Conservation (phyloP, 2,329 filamentous ascomycete genomes). For the Colletotrichum sp. region DNA sequence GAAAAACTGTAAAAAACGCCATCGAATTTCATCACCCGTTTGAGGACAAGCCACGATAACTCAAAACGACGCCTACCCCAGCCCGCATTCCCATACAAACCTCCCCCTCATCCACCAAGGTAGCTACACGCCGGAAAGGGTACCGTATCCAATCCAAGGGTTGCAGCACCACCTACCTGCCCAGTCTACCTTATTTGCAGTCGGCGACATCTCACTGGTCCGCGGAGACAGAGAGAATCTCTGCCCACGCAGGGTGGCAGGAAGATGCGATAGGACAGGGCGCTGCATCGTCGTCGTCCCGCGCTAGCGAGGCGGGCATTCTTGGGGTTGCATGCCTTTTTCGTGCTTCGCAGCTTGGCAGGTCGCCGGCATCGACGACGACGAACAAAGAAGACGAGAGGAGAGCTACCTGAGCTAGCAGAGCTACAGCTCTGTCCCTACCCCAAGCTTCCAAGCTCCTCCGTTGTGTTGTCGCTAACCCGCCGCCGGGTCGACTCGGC, state of each 20-base stretch:
- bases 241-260: background rate
- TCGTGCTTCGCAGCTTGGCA: background rate
- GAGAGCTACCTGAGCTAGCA: background rate
- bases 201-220: background rate
- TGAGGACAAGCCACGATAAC: background rate
- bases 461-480: background rate
- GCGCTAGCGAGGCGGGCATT: background rate
- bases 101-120: background rate
- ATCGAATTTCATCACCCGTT: background rate
- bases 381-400: background rate
- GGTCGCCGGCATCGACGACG: background rate
- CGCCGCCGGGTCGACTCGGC: background rate
- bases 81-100: background rate
- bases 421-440: background rate
- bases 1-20: background rate
- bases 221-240: background rate
- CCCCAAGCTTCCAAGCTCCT: background rate
- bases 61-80: background rate
- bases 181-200: background rate
- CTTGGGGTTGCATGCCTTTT: background rate
- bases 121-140: background rate
- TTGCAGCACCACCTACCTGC: background rate
- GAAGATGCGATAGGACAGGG: background rate
- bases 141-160: background rate
- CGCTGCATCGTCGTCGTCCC: background rate